phyloP scores from a whole-genome alignment of 768 basidiomycete species.

The Suillus cothurnatus region DNA sequence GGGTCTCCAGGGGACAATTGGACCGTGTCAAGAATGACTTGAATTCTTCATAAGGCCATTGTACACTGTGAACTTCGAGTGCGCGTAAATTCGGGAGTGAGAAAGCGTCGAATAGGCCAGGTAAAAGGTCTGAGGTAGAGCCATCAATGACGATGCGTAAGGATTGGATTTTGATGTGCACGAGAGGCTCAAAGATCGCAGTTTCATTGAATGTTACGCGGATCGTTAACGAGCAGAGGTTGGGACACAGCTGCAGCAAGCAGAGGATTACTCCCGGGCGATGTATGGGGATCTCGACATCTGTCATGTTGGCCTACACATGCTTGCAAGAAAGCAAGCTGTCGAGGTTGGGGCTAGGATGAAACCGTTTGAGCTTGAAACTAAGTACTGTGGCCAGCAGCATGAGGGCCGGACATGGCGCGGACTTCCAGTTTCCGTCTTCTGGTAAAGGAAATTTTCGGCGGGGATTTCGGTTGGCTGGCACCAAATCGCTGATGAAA shows the following conservation, averaged over 20 bases:
- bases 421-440: conserved; percentile 22
- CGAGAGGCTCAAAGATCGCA: conserved; percentile 9
- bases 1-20: conserved; percentile 22
- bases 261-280: neutral
- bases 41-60: conserved; percentile 19
- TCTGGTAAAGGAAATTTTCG: conserved; percentile 38
- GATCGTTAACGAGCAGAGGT: conserved; percentile 6
- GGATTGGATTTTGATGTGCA: conserved; percentile 14
- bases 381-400: neutral
- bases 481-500: conserved; percentile 33
- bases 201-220: neutral
- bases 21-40: conserved; percentile 24
- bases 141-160: conserved; percentile 15
- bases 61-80: conserved; percentile 16
- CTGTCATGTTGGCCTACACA: conserved; percentile 23
- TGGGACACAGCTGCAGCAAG: neutral
- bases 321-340: conserved; percentile 17
- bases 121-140: neutral
- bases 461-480: conserved; percentile 49
- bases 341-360: too few relatives aligned
- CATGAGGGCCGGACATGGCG: conserved; percentile 5
- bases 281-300: conserved; percentile 10
- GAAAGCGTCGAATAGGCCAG: conserved; percentile 14
- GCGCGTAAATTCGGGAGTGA: conserved; percentile 17
- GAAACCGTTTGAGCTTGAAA: too few relatives aligned